Evolutionary conservation across 2,329 filamentous ascomycete genomes (phyloP), one percentile per base, ranked within the genome.

Genomic region (Cyphellophora attinorum): DNA sequence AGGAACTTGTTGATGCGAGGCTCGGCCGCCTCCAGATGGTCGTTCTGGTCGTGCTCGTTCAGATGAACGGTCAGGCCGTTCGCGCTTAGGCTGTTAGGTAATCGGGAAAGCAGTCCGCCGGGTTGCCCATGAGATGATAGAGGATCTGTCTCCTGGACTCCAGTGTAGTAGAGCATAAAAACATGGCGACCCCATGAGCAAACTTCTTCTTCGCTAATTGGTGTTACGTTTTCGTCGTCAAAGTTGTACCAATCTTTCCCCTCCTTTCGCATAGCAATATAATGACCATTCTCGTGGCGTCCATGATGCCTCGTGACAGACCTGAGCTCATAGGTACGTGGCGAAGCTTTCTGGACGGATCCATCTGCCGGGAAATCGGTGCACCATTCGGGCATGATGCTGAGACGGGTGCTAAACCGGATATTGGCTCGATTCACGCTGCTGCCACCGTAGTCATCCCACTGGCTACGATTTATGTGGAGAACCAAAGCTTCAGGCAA

Each of bases 131-230:
- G n/a, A n/a, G n/a, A n/a, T n/a, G n/a, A n/a, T n/a, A n/a, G n/a
- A n/a, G n/a, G n/a, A n/a, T n/a, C n/a, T n/a, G n/a, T n/a, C n/a
- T n/a, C n/a, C n/a, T n/a, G n/a, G n/a, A n/a, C n/a, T n/a, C n/a
- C n/a, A n/a, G n/a, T n/a, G 56, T 96, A 98, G 56, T 96, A 96
- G 1, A 96, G 70, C 89, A 98, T 96, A 54, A 96, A 96, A 0
- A 88, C 89, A 2, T 85, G 85, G n/a, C n/a, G n/a, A 0, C 78
- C 78, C 47, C 93, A 80, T 2, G 68, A 70, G 33, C 91, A 62
- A 1, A 93, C 83, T 17, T 72, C 70, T 8, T 79, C 70, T 54
- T 94, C 84, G 13, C 73, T 73, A 15, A 88, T 81, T 44, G 74
- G 68, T 41, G 68, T 74, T 5, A 96, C 88, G 42, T 81, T 79